Conservation (phyloP, 1,284 basidiomycete species). For the Ustilago curta region DNA sequence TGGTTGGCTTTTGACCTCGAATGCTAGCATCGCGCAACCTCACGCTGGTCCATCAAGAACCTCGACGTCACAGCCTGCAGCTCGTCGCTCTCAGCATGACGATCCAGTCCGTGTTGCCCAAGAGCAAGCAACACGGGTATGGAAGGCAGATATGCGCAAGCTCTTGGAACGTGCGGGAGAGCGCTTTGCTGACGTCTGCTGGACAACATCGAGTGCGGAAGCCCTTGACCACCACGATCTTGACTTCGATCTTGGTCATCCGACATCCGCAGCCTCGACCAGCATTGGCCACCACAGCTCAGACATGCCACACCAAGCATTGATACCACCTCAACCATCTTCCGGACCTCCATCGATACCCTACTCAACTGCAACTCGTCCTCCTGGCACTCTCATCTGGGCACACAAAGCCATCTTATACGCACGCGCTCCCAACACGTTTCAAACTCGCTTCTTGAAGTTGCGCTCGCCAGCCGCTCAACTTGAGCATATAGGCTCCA, state of each 20-base stretch:
- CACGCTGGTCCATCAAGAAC: constrained; percentile 20
- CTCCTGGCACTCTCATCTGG: constrained; percentile 72
- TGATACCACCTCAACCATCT: constrained; percentile 10
- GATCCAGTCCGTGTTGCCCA: constrained; percentile 42
- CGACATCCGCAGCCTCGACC: background rate
- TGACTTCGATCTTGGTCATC: constrained; percentile 20
- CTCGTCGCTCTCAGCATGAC: constrained; percentile 8
- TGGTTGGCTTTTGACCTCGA: background rate
- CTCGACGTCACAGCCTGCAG: background rate
- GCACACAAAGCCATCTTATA: constrained; percentile 97
- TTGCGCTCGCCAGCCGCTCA: constrained; percentile 73
- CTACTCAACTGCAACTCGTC: background rate
- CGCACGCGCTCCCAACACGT: constrained; percentile 77
- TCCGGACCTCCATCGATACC: constrained; percentile 16
- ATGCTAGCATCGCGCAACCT: background rate
- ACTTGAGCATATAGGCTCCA: constrained; percentile 52
- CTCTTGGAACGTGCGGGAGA: constrained; percentile 50
- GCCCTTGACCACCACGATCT: constrained; percentile 15
- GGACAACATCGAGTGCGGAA: constrained; percentile 37
- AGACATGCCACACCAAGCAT: background rate
- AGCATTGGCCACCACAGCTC: constrained; percentile 4
- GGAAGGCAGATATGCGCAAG: constrained; percentile 52
- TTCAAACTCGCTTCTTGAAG: constrained; percentile 73
- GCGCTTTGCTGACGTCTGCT: constrained; percentile 61
- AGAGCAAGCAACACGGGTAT: constrained; percentile 47